These are phyloP conservation scores for Backusella circina DNA, from an alignment of 192 early-diverging fungal species.

Conservation along the genomic window DNA sequence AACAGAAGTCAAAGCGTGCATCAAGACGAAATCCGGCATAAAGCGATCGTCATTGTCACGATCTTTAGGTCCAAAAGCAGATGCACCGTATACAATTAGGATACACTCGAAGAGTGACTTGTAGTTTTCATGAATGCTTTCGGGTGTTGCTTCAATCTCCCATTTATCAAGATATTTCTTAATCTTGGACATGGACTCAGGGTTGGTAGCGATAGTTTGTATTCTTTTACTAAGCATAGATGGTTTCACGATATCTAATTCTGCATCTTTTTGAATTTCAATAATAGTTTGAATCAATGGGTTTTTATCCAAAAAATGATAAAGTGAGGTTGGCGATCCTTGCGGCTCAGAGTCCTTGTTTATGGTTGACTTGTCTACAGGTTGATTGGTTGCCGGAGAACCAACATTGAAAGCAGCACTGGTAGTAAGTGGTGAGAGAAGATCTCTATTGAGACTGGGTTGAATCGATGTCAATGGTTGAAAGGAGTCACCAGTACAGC, in stretches of 20 bases:
- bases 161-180: slow-evolving; percentile 37
- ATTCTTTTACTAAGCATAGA: background rate
- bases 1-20: slow-evolving; percentile 50
- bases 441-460: background rate
- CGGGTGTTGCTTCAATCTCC: slow-evolving; percentile 27
- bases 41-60: background rate
- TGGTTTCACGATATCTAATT: slow-evolving; percentile 14
- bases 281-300: slow-evolving; percentile 37
- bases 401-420: background rate
- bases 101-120: slow-evolving; percentile 34
- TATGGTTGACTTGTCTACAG: background rate
- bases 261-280: slow-evolving; percentile 30
- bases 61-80: slow-evolving; percentile 25
- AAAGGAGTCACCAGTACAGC: slow-evolving; percentile 33
- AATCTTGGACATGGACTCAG: slow-evolving; percentile 1
- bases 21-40: slow-evolving; percentile 42
- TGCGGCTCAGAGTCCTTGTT: too few relatives aligned
- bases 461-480: slow-evolving; percentile 3
- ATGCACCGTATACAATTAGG: slow-evolving; percentile 35
- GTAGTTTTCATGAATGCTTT: slow-evolving; percentile 36
- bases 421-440: background rate
- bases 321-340: background rate
- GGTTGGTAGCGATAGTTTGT: background rate
- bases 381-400: background rate
- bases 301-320: background rate